Evolutionary conservation across 2,329 filamentous ascomycete species (phyloP), one percentile per base, ranked within the genome.

Genomic region (Xylariaceae sp.): DNA sequence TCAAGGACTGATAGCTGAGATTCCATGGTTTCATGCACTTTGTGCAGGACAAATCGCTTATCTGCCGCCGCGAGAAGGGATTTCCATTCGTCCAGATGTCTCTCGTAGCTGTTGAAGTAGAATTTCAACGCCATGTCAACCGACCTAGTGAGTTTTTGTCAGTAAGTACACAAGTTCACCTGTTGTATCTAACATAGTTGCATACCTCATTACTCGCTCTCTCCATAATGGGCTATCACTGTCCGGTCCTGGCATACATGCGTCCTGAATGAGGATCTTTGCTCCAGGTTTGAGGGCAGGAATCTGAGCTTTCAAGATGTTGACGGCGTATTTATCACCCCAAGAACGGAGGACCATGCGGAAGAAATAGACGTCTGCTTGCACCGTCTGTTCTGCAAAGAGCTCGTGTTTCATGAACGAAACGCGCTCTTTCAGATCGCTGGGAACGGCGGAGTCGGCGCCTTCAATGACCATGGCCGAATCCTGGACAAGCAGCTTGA

Each of bases 401-500:
- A 60, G 46, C 5, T 55, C 57, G 41, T 59, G 48, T 25, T 37
- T 10, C 49, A 45, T 47, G 49, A 60, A 58, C 20, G 47, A 3
- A 19, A 61, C 47, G 21, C 59, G 54, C 4, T 37, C 54, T 47
- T 54, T 50, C 38, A 59, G 46, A 32, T 52, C 25, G 35, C 37
- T 19, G 22, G 55, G 53, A 27, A 58, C 34, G 12, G 10, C 40
- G 5, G 45, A 40, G 8, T 56, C 52, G 17, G 53, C 57, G 33
- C 49, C 51, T 14, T 43, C 20, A 22, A 58, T 47, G 16, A 55
- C 34, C 47, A 42, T 46, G 2, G 33, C 49, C 49, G 44, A 8
- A 43, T 58, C 55, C 36, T 61, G 57, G 29, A 62, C 50, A 29
- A 59, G 40, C 6, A 62, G 16, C 34, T 53, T 53, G 35, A 58